phyloP scores from a whole-genome alignment of 306 rosid genomes.

The Inga laurina region DNA sequence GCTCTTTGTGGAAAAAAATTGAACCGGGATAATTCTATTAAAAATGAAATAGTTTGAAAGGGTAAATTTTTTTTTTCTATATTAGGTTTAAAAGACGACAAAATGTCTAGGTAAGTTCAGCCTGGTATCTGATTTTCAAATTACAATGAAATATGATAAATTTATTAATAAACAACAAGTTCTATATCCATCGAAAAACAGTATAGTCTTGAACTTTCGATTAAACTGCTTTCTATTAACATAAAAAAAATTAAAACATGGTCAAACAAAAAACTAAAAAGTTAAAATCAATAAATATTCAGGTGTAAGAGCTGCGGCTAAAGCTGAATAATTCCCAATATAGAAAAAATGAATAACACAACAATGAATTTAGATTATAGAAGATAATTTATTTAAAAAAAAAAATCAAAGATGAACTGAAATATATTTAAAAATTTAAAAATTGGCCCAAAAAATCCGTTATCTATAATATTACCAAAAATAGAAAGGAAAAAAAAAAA shows the following conservation, averaged over 20 bases:
- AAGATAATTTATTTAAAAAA: neutral
- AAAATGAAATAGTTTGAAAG: neutral
- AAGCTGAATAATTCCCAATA: neutral
- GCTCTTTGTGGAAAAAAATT: neutral
- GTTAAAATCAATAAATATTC: neutral
- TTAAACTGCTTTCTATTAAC: neutral
- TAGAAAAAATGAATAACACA: neutral
- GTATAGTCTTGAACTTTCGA: neutral
- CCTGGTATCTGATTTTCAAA: neutral
- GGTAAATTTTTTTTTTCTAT: neutral
- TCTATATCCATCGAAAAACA: neutral
- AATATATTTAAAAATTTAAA: neutral
- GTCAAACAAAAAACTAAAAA: neutral
- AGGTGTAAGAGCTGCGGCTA: neutral
- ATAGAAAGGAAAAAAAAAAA: too few relatives aligned
- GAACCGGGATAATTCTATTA: neutral
- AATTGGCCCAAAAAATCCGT: neutral
- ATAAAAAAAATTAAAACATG: neutral
- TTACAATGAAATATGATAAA: neutral
- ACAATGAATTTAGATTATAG: neutral
- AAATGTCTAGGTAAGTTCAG: neutral
- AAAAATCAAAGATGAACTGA: neutral
- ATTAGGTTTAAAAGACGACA: neutral
- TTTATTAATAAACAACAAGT: neutral
- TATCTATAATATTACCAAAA: neutral